A percentile compares a stretch with the other conserved stretches of the same genome.
phyloP scores from a whole-genome alignment of 305 asterid species.

The Fraxinus latifolia region DNA sequence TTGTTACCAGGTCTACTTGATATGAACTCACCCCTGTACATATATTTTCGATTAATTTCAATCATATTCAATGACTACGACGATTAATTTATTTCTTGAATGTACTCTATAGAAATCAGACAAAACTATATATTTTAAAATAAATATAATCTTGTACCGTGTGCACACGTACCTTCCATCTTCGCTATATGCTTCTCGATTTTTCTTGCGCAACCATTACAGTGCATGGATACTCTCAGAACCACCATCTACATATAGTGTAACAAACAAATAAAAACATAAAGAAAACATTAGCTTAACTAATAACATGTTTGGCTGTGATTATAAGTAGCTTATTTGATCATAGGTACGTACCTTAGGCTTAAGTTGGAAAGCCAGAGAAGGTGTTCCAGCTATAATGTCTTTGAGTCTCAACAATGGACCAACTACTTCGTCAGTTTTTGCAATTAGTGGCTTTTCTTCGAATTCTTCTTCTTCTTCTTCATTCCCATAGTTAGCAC shows the following conservation, averaged over 20 bases:
- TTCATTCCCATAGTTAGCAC: background rate
- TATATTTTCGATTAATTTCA: background rate
- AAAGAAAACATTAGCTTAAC: background rate
- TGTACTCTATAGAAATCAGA: background rate
- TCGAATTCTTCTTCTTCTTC: conserved; percentile 22
- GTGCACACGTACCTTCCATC: conserved; percentile 51
- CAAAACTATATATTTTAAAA: too few species aligned
- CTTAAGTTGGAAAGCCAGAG: conserved; percentile 69
- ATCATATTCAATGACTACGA: background rate
- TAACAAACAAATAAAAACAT: background rate
- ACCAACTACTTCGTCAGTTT: conserved; percentile 5
- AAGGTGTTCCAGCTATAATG: conserved; percentile 49
- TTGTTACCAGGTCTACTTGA: conserved; percentile 59
- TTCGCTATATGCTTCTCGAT: conserved; percentile 66
- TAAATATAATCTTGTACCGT: background rate
- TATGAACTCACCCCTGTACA: conserved; percentile 61
- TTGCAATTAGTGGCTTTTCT: conserved; percentile 35
- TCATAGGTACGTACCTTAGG: conserved; percentile 49
- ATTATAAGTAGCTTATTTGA: background rate
- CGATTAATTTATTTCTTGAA: background rate
- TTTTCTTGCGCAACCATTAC: conserved; percentile 71
- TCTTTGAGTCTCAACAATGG: conserved; percentile 48
- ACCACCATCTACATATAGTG: conserved; percentile 53
- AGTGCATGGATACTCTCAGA: conserved; percentile 69
- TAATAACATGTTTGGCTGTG: background rate